Base-by-base conservation (phyloP, 148 eudicot genomes). In the Diospyros lotus region DNA sequence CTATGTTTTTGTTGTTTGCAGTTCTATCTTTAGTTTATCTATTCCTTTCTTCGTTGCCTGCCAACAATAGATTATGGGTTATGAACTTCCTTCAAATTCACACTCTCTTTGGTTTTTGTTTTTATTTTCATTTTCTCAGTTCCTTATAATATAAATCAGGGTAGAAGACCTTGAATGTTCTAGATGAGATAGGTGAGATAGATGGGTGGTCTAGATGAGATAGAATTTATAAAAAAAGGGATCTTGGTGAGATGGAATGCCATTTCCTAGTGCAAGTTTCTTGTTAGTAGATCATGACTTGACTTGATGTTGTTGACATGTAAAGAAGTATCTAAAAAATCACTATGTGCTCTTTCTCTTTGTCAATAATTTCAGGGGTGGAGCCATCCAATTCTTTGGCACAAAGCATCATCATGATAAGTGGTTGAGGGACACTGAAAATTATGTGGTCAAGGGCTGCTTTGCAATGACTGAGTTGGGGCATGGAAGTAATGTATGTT, bases 401-500 rank as follows among this genome's bases (percentile, higher is more conserved):
- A 92, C 98, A 68, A 87, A 92, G 80, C 90, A 93, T 58, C 98
- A 94, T 84, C 98, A 94, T 81, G 97, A 92, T 68, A 92, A 92
- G 76, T 94, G 97, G 97, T 83, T 94, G 75, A 83, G 82, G 73
- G 84, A 79, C 58, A 81, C 92, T 1, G 98, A 94, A 76, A 86
- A 83, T 53, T 90, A 92, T 69, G 72, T 69, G 71, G 80, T 94
- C 72, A 92, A 84, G 64, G 97, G 98, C 79, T 94, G 98, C 85
- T 94, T 94, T 85, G 90, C 98, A 66, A 94, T 94, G 98, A 92
- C 98, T 66, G 98, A 94, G 80, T 83, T 94, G 82, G 98, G 98
- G 7, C 98, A 94, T 86, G 98, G 98, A 78, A 94, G 97, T 80
- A 94, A 94, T 89, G 98, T 94, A 87, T 74, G 98, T 86, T 28